Conservation (phyloP, 306 rosid genomes). For the Adenanthera pavonina region DNA sequence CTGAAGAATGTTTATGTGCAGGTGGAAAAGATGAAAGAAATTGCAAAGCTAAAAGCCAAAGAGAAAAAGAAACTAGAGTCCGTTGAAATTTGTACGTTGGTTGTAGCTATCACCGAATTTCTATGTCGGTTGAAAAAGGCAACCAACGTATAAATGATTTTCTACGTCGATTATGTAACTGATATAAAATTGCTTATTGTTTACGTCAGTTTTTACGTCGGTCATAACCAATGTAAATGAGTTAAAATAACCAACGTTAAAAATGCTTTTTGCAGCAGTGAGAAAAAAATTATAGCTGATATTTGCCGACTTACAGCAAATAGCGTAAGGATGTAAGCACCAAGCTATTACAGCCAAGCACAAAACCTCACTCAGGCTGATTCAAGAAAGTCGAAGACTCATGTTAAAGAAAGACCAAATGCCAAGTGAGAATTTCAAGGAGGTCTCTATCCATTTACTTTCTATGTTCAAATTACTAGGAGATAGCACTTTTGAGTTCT, state of each 20-base stretch:
- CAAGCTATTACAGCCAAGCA: constrained; percentile 88
- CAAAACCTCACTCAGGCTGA: constrained; percentile 78
- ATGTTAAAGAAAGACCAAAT: constrained; percentile 30
- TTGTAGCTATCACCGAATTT: no score
- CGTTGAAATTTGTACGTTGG: background rate
- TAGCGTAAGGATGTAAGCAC: constrained; percentile 82
- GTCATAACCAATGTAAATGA: no score
- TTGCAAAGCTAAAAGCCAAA: constrained; percentile 48
- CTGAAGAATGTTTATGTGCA: no score
- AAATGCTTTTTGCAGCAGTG: no score
- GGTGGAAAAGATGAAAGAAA: no score
- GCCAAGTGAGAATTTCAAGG: constrained; percentile 28
- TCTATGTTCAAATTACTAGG: background rate
- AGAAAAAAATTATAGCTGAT: background rate
- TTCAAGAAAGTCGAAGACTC: constrained; percentile 34
- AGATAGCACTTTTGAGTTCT: background rate
- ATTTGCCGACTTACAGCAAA: constrained; percentile 70
- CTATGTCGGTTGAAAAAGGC: no score
- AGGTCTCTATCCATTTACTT: constrained; percentile 14
- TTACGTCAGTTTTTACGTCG: no score
- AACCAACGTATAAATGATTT: no score
- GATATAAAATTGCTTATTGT: no score
- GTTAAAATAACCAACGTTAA: no score
- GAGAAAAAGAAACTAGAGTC: constrained; percentile 78
- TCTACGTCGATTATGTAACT: no score